Base-by-base conservation (phyloP, 768 basidiomycete genomes). In the Agaricus blazei region DNA sequence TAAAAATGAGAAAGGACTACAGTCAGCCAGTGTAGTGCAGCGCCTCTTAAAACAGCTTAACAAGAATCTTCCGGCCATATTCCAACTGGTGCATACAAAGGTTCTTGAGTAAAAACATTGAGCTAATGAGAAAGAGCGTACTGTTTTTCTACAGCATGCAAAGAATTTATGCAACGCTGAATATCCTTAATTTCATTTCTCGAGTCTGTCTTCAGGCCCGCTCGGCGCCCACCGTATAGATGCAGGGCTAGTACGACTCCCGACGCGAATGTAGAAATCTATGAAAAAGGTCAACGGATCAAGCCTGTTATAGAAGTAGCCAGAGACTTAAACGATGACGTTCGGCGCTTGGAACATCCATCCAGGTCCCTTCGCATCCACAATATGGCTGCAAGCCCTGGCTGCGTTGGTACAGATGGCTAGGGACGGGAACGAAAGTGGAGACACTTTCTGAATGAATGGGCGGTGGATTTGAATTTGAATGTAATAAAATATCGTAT, bases 321-420 rank as follows among this genome's bases (percentile, higher is more conserved):
- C 26, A 24, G n/a, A 31, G 36, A 58, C 58, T 46, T 40, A 57
- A 40, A 76, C 76, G 59, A 71, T 64, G 12, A 67, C 26, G 27
- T 69, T 67, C 1, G 71, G 68, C 46, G 65, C 58, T 11, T 68
- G 62, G 26, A 60, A 59, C 1, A 61, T 40, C 6, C 65, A 67
- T n/a, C 76, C 69, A 42, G 64, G 68, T 47, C 75, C 68, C 41
- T 78, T 74, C 4, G 76, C 70, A 57, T 89, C 87, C 51, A 87
- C 67, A 29, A 93, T 74, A 56, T 87, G 88, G 26, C 77, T 80
- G 57, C 81, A 86, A 0, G 85, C 84, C 9, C 90, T 75, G 1
- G 91, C 88, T 1, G 92, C 83, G 54, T 89, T 76, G 27, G 85
- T 77, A 64, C 84, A 89, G 53, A 85, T 86, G 1, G 85, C 80